Base-by-base conservation (phyloP, 495 filamentous ascomycete species). In the Sporormia fimetaria region DNA sequence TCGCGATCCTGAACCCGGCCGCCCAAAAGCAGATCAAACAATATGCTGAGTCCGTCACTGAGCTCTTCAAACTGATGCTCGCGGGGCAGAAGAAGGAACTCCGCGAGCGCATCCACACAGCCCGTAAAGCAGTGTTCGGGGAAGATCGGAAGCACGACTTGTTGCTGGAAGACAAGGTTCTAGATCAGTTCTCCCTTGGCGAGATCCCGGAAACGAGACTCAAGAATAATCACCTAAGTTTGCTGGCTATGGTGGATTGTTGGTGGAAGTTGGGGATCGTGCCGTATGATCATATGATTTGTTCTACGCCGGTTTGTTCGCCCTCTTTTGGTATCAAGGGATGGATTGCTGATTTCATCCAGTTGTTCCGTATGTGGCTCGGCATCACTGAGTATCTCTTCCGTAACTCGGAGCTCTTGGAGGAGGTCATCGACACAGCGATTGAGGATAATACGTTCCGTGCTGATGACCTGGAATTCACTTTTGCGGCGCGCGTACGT, bases 261-360 rank as follows among this genome's bases (percentile, higher is more conserved):
- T 98, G 90, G 90, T 87, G 78, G 61, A 81, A 81, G 43, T 68
- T 94, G 10, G 82, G 78, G 22, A 98, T 94, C 47, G 81, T 90
- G 22, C 90, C 90, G 1, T 98, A 96, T 60, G 87, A 96, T 61
- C 90, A 98, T 66, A 95, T 96, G 86, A 94, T 98, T 51, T 98
- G 90, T 64, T 93, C 84, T 9, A 98, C 90, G 10, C 90, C 90
- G 37, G 78, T 81, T 59, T 59, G 72, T 65, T 32, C 14, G 18
- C 10, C 25, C 15, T 22, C 11, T 8, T 18, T 18, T 36, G 34
- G 16, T 46, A 57, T 41, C n/a, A n/a, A n/a, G n/a, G n/a, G n/a
- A n/a, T n/a, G n/a, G n/a, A n/a, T n/a, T n/a, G n/a, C n/a, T n/a
- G n/a, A n/a, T 60, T 40, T 17, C 31, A 9, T 31, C 12, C 27